Base-by-base conservation (phyloP, 148 eudicot genomes). In the Rhododendron molle region DNA sequence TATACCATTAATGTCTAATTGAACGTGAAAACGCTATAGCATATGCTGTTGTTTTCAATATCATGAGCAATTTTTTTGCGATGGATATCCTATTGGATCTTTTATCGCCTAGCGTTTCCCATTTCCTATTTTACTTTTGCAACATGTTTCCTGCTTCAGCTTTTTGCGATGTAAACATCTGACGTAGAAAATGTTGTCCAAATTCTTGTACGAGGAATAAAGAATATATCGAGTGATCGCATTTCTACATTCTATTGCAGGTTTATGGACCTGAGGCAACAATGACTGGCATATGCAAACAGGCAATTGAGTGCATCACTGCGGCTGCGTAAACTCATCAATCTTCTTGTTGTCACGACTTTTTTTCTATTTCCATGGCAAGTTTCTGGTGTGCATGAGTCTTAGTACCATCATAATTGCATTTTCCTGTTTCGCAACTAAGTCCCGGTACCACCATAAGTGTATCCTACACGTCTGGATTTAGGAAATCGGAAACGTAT, bases 281-380 rank as follows among this genome's bases (percentile, higher is more conserved):
- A 49, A 95, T 95, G 98, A 93, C 98, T 0, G 98, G 98, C 67
- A 95, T 95, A 76, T 95, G 98, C 98, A 95, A 95, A 83, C 95
- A 95, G 92, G 95, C 98, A 80, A 95, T 95, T 78, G 95, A 94
- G 85, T 94, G 94, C 92, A 90, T 95, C 87, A 83, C 87, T 28
- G 94, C 89, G 28, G 90, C 95, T 86, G 98, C 96, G 47, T 95
- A 84, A 91, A 62, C 40, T 40, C 40, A 1, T 58, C 60, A 18
- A 54, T 54, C 60, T 16, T 54, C 60, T 54, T 46, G 2, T 9
- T 46, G 49, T 46, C 2, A 14, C 16, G 56, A 52, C 4, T 14
- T 52, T 52, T 52, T 14, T 34, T 34, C 60, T 54, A 16, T 54
- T 54, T 54, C 21, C 7, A 54, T 54, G 60, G 60, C 60, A 54